Evolutionary conservation across 2,329 filamentous ascomycete species (phyloP), one percentile per base, ranked within the genome.

Genomic region (Calycina herbarum): DNA sequence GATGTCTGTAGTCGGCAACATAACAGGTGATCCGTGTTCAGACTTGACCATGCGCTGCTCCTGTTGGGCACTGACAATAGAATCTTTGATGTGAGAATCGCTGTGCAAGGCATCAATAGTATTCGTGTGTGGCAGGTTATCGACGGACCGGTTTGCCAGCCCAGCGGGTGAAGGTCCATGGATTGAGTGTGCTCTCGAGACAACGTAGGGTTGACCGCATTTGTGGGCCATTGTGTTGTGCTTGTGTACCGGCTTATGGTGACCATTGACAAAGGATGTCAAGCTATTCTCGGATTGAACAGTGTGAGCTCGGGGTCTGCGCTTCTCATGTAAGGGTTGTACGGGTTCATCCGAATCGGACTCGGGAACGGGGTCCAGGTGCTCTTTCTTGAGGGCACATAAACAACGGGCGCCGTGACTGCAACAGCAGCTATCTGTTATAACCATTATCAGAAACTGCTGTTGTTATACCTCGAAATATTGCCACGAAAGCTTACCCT

Each of bases 381-480:
- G 79, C 73, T 89, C 87, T 77, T 86, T 88, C 78, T 89, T 89
- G 74, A 84, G 77, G 64, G 82, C 82, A 76, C 88, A 91, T 63
- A 85, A 85, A 80, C 88, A 91, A 71, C 84, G 84, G 57, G 83
- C 86, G 69, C 88, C 88, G 72, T 90, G 88, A 76, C 89, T 89
- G 77, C 88, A 90, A 78, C 86, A 89, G 77, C 88, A 91, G 71
- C 85, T 88, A 72, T 88, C 86, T 86, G 79, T 74, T 76, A 73
- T 64, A 73, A 73, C 67, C 64, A 69, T 66, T 42, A 73, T 76
- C 72, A 76, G 74, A 75, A 73, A 70, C 67, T 74, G 72, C 68
- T 70, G 70, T 64, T 51, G 45, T 51, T 66, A 65, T 65, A 65
- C 69, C 64, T 60, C 64, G 60, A 10, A 29, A 20, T 64, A 20